Base-by-base conservation (phyloP, 75 land plant genomes). In the Gnetum montanum region DNA sequence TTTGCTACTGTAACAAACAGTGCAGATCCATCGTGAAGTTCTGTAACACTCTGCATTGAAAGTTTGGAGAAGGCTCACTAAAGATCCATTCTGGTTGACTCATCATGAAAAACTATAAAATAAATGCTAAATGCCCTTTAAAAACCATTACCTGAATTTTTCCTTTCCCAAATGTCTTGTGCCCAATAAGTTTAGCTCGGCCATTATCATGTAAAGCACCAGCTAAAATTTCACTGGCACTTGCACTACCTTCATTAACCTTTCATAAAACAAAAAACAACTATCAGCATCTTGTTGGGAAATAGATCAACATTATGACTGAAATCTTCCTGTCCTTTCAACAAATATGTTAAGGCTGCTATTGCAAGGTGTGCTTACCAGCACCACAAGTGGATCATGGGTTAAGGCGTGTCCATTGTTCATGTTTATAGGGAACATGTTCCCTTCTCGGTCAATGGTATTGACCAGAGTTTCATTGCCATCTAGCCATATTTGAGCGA, bases 131-230 rank as follows among this genome's bases (percentile, higher is more conserved):
- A 52, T 30, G 53, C 25, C 36, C 34, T 19, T n/a, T 20, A 52
- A 20, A 22, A 50, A 41, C 31, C 13, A 2, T 49, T 64, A 92
- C 98, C 88, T 92, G 98, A 46, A 93, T 93, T 68, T 83, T 93
- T 23, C 98, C 98, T 67, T 93, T 93, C 7, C 98, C 98, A 74
- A 85, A 93, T n/a, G 98, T 93, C 70, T 64, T 88, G 47, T 86
- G 74, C 2, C 98, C 98, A 5, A 93, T 78, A 63, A 93, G 95
- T 46, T 77, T 68, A 34, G 98, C 98, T 49, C 98, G 81, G 4
- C 98, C 98, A 69, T 89, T 93, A 70, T 93, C 98, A 64, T 93
- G 98, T 46, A 93, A 68, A 35, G 98, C 98, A 18, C 98, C 98
- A 29, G 98, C 98, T 45, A 93, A 59, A 6, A 93, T 93, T 73